Conservation (phyloP, 768 basidiomycete species). For the Trametes meyenii region DNA sequence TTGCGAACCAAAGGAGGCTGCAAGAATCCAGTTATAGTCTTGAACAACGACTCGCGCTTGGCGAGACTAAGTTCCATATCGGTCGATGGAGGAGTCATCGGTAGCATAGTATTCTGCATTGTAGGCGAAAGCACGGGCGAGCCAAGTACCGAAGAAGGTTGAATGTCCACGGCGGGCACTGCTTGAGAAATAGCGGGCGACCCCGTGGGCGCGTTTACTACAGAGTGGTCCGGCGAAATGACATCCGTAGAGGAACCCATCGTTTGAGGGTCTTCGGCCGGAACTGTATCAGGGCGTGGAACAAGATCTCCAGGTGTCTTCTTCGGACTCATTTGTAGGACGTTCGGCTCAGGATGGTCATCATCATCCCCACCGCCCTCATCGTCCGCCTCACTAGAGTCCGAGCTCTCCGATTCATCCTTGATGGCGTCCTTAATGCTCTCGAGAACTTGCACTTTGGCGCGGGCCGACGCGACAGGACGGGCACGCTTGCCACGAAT, state of each 20-base stretch:
- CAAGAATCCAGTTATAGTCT: constrained; percentile 85
- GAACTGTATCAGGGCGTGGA: neutral
- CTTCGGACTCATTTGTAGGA: constrained; percentile 28
- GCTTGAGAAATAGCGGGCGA: constrained; percentile 1
- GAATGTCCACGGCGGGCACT: constrained; percentile 22
- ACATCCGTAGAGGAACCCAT: neutral
- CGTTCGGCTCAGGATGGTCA: constrained; percentile 29
- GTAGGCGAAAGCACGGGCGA: constrained; percentile 47
- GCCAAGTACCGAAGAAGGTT: constrained; percentile 47
- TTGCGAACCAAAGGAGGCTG: constrained; percentile 52
- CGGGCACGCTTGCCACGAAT: constrained; percentile 86
- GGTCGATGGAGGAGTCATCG: constrained; percentile 37
- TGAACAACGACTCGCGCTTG: constrained; percentile 73
- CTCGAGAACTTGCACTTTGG: constrained; percentile 85
- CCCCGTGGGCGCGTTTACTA: neutral
- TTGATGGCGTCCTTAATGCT: constrained; percentile 90
- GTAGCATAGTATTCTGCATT: constrained; percentile 22
- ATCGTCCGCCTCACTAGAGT: constrained; percentile 67
- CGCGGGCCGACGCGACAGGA: constrained; percentile 86
- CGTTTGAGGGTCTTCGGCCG: neutral
- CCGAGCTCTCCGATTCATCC: constrained; percentile 77
- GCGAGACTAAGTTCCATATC: constrained; percentile 53
- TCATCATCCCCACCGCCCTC: constrained; percentile 67
- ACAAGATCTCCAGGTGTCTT: neutral
- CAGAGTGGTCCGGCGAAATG: neutral